Evolutionary conservation across 2,329 filamentous ascomycete genomes (phyloP).

Genomic region (Aspergillus spinulosporus): DNA sequence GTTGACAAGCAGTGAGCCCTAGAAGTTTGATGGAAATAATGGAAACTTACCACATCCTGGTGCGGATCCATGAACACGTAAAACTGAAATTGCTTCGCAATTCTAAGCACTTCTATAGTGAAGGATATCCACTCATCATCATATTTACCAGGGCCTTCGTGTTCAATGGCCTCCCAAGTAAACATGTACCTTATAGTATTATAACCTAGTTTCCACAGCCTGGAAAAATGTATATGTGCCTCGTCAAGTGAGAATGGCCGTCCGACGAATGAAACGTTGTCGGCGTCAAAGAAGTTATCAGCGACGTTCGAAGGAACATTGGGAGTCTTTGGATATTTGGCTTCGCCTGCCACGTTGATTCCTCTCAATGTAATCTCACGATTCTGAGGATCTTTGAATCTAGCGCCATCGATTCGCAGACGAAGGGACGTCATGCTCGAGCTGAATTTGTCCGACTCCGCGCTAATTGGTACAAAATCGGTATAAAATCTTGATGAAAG

Average conservation of each 20-base stretch:
- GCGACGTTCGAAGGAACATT: conserved; percentile 76
- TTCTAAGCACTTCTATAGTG: conserved; percentile 78
- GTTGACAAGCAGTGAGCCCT: conserved; percentile 29
- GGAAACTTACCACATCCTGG: conserved; percentile 78
- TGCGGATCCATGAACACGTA: conserved; percentile 99
- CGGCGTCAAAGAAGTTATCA: conserved; percentile 85
- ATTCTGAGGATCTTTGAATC: conserved; percentile 77
- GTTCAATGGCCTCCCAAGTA: conserved; percentile 98
- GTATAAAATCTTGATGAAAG: not conserved
- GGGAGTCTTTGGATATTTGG: conserved; percentile 82
- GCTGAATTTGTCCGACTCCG: not conserved
- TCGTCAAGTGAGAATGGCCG: conserved; percentile 82
- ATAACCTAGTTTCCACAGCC: conserved; percentile 86
- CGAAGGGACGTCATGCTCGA: conserved; percentile 68
- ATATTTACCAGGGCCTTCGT: conserved; percentile 83
- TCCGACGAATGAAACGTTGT: conserved; percentile 83
- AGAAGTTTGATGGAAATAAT: not conserved
- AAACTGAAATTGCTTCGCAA: conserved; percentile 88
- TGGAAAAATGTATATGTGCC: conserved; percentile 80
- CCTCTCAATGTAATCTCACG: conserved; percentile 87
- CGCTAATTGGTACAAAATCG: not conserved
- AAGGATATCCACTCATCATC: conserved; percentile 92
- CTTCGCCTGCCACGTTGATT: conserved; percentile 89
- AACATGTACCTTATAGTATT: conserved; percentile 97
- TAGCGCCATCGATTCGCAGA: conserved; percentile 78